These are phyloP conservation scores for Fusarium mangiferae DNA, from an alignment of 2,329 filamentous ascomycete species.

Conservation along the genomic window DNA sequence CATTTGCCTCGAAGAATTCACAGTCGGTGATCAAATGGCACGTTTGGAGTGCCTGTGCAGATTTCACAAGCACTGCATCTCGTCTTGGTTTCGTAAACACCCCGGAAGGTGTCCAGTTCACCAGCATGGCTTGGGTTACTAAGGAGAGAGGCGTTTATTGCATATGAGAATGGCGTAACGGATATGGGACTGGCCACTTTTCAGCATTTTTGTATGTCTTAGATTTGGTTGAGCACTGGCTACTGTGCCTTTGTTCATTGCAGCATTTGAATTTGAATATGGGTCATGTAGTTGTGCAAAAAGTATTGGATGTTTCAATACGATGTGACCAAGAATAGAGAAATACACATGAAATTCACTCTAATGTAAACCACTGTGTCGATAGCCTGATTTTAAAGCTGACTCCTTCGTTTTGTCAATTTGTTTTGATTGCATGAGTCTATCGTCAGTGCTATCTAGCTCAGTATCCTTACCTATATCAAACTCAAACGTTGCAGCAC, in stretches of 20 bases:
- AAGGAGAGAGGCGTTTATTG: conserved; percentile 29
- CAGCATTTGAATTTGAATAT: conserved; percentile 14
- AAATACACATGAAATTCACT: not conserved
- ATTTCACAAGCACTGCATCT: conserved; percentile 70
- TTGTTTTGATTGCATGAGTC: not conserved
- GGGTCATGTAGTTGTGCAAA: not conserved
- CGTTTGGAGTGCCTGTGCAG: conserved; percentile 73
- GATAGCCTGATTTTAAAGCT: not conserved
- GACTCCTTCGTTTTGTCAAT: not conserved
- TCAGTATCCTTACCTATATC: not conserved
- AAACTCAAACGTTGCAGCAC: not conserved
- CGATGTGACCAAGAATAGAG: not conserved
- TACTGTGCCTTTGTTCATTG: conserved; percentile 31
- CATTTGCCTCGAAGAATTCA: conserved; percentile 74
- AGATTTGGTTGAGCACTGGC: conserved; percentile 26
- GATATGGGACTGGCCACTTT: conserved; percentile 9
- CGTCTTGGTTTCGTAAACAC: conserved; percentile 70
- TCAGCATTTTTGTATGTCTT: conserved; percentile 31
- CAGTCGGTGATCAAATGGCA: conserved; percentile 71
- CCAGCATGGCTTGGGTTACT: conserved; percentile 69
- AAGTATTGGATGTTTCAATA: not conserved
- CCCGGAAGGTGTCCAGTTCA: conserved; percentile 73
- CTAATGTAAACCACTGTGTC: not conserved
- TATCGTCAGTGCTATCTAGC: not conserved
- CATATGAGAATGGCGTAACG: conserved; percentile 39